Conservation (phyloP, 331 rosid genomes). For the Rosa hybrid region DNA sequence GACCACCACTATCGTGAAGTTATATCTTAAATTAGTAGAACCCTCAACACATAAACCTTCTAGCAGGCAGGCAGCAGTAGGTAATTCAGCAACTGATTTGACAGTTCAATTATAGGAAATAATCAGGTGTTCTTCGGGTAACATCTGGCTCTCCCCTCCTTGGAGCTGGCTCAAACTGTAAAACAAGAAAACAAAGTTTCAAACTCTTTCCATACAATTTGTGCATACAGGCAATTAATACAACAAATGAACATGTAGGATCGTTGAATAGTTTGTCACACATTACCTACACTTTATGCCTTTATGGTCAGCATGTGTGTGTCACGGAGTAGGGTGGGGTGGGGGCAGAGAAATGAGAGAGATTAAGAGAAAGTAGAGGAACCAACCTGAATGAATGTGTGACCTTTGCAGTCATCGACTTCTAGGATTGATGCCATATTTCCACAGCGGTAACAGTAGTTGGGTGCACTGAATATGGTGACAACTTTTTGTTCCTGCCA, state of each 20-base stretch:
- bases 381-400: conserved; percentile 87
- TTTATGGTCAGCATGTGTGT: background rate
- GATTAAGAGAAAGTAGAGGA: background rate
- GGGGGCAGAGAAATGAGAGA: background rate
- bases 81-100: conserved; percentile 35
- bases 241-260: background rate
- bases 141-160: conserved; percentile 98
- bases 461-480: conserved; percentile 92
- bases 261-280: background rate
- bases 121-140: conserved; percentile 91
- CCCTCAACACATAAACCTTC: conserved; percentile 38
- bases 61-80: conserved; percentile 38
- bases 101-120: conserved; percentile 60
- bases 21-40: conserved; percentile 23
- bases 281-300: background rate
- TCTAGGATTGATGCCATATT: conserved; percentile 95
- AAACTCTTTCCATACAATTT: background rate
- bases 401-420: conserved; percentile 93
- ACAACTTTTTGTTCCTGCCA: conserved; percentile 94
- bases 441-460: conserved; percentile 92
- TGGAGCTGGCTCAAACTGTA: conserved; percentile 94
- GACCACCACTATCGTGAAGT: conserved; percentile 22
- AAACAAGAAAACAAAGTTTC: conserved; percentile 12
- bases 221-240: background rate
- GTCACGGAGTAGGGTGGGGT: background rate